Evolutionary conservation across 305 asterid genomes (phyloP).

Genomic region (Vinca major): DNA sequence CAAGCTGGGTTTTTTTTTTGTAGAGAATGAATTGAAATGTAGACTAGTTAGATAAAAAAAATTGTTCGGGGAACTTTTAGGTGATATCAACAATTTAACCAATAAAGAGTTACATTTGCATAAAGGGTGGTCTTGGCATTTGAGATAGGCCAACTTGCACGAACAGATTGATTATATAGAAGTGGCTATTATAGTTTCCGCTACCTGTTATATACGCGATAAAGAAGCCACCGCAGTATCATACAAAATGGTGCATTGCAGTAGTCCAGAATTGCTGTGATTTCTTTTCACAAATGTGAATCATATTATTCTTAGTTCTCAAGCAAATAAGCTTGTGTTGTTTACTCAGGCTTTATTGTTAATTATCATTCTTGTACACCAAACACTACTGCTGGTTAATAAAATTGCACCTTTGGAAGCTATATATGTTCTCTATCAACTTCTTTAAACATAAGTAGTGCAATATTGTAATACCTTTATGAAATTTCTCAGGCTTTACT

Average conservation of each 20-base stretch:
- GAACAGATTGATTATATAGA: conserved; percentile 7
- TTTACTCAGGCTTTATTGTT: not conserved
- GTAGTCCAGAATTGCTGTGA: too few species aligned
- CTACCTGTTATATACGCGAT: too few species aligned
- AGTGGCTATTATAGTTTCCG: not conserved
- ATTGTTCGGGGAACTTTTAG: not conserved
- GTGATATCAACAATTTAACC: not conserved
- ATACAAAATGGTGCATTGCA: too few species aligned
- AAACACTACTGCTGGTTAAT: not conserved
- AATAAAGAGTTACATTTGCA: not conserved
- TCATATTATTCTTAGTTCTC: not conserved
- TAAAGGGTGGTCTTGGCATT: not conserved
- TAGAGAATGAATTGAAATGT: conserved; percentile 11
- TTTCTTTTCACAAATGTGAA: not conserved
- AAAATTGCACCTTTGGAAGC: not conserved
- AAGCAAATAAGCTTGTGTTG: too few species aligned
- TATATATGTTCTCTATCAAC: not conserved
- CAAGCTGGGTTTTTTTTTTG: conserved; percentile 4
- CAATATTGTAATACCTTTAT: too few species aligned
- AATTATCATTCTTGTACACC: not conserved
- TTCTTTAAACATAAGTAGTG: too few species aligned
- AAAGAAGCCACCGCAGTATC: too few species aligned
- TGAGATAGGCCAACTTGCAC: conserved; percentile 9
- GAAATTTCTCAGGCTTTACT: too few species aligned
- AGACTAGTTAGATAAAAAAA: conserved; percentile 7